Percentiles rank a stretch among this genome's conserved stretches.
Conservation (phyloP, 148 eudicot species). For the Rhododendron simsii region DNA sequence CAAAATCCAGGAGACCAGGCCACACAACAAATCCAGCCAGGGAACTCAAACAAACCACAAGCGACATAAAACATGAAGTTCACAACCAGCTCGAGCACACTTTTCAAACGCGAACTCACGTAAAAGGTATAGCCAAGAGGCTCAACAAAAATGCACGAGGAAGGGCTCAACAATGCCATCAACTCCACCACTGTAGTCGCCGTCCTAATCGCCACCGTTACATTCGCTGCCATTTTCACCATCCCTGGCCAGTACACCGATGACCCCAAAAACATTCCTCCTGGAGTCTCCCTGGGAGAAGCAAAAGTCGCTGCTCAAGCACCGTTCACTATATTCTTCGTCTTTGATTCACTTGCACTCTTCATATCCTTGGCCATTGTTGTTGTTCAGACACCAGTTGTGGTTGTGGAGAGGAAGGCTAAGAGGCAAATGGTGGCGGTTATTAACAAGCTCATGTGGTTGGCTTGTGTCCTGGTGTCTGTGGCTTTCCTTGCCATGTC, state of each 20-base stretch:
- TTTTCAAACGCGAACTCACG: conserved; percentile 31
- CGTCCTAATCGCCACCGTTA: conserved; percentile 49
- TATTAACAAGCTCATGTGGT: conserved; percentile 59
- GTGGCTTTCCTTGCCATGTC: conserved; percentile 51
- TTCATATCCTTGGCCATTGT: conserved; percentile 61
- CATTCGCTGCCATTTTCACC: conserved; percentile 55
- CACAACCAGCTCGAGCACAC: conserved; percentile 56
- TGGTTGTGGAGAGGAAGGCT: conserved; percentile 48
- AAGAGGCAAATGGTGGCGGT: conserved; percentile 56
- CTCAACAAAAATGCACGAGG: conserved; percentile 44
- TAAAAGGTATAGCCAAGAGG: conserved; percentile 41
- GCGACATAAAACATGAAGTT: conserved; percentile 60
- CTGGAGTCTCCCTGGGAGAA: conserved; percentile 35
- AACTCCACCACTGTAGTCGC: conserved; percentile 52
- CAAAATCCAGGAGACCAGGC: conserved; percentile 28
- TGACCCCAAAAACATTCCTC: conserved; percentile 14
- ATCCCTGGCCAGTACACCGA: conserved; percentile 49
- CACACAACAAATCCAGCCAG: conserved; percentile 21
- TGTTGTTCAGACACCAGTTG: conserved; percentile 53
- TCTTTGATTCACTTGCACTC: conserved; percentile 52
- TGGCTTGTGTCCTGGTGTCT: conserved; percentile 45
- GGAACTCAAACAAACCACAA: conserved; percentile 50
- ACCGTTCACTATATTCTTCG: conserved; percentile 34
- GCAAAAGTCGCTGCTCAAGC: conserved; percentile 38
- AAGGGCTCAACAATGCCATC: conserved; percentile 55